These are phyloP conservation scores for Diaporthe australafricana DNA, from an alignment of 2,329 filamentous ascomycete genomes.

Conservation along the genomic window DNA sequence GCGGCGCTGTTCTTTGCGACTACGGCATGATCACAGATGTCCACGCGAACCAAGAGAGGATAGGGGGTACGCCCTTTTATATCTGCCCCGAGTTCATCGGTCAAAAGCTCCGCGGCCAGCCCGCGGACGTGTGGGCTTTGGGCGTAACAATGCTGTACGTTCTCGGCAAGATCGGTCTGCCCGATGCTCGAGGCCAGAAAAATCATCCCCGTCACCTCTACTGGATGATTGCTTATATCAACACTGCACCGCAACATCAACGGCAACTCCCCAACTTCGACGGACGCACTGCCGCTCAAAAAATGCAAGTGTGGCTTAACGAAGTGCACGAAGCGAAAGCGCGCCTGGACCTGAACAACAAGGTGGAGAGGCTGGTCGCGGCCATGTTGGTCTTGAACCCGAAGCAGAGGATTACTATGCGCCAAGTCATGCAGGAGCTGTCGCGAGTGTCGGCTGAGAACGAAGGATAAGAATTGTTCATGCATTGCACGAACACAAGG, in stretches of 20 bases:
- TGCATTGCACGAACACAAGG: background rate
- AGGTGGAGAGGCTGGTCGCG: conserved; percentile 62
- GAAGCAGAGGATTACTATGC: conserved; percentile 65
- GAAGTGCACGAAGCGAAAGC: conserved; percentile 63
- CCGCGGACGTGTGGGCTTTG: conserved; percentile 70
- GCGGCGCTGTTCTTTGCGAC: conserved; percentile 70
- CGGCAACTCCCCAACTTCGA: conserved; percentile 39
- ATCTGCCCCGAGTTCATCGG: conserved; percentile 71
- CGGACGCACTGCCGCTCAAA: conserved; percentile 41
- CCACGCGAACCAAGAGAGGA: conserved; percentile 51
- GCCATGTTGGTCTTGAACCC: conserved; percentile 67
- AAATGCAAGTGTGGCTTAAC: conserved; percentile 68
- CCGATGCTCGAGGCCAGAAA: conserved; percentile 62
- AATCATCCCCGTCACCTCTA: conserved; percentile 63
- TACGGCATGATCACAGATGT: conserved; percentile 67
- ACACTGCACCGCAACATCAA: conserved; percentile 50
- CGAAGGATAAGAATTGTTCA: conserved; percentile 40
- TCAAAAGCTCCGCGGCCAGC: conserved; percentile 62
- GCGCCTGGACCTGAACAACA: conserved; percentile 58
- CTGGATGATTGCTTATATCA: conserved; percentile 69
- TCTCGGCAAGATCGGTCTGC: conserved; percentile 65
- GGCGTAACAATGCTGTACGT: conserved; percentile 72
- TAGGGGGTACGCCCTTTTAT: conserved; percentile 71
- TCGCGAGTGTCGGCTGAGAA: conserved; percentile 43
- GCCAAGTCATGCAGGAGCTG: conserved; percentile 60